Evolutionary conservation across 306 rosid genomes (phyloP).

Genomic region (Medicago truncatula): DNA sequence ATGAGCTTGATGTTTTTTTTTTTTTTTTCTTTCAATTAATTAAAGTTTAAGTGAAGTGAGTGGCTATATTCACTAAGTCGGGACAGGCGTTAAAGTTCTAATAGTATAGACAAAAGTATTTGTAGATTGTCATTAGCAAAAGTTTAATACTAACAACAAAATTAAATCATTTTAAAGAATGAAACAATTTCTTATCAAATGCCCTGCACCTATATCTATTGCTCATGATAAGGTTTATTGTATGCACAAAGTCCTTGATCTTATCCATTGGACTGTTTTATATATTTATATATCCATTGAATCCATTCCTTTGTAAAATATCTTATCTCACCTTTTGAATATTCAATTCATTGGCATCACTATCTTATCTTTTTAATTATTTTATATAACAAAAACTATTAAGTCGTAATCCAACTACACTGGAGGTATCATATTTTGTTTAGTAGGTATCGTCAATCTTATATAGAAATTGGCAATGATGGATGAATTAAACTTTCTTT

Average conservation of each 20-base stretch:
- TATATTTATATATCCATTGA: neutral
- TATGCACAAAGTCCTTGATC: neutral
- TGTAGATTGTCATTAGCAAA: too few species aligned
- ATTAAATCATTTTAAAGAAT: too few species aligned
- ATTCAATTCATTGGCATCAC: neutral
- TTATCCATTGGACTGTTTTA: constrained; percentile 19
- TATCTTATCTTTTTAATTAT: constrained; percentile 22
- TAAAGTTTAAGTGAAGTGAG: too few species aligned
- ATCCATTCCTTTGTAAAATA: neutral
- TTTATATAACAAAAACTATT: neutral
- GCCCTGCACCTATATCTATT: too few species aligned
- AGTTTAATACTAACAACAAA: too few species aligned
- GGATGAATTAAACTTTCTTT: neutral
- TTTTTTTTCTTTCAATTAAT: too few species aligned
- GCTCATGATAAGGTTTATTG: neutral
- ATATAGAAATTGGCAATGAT: neutral
- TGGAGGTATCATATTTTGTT: neutral
- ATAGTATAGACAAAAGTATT: too few species aligned
- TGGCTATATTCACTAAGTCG: too few species aligned
- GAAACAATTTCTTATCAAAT: too few species aligned
- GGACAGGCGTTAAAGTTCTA: too few species aligned
- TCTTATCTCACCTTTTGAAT: neutral
- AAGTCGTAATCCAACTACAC: constrained; percentile 13
- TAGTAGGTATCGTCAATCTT: neutral
- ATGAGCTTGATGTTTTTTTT: too few species aligned